These are phyloP conservation scores for Coprinopsis strossmayeri DNA, from an alignment of 768 basidiomycete species.

Conservation along the genomic window DNA sequence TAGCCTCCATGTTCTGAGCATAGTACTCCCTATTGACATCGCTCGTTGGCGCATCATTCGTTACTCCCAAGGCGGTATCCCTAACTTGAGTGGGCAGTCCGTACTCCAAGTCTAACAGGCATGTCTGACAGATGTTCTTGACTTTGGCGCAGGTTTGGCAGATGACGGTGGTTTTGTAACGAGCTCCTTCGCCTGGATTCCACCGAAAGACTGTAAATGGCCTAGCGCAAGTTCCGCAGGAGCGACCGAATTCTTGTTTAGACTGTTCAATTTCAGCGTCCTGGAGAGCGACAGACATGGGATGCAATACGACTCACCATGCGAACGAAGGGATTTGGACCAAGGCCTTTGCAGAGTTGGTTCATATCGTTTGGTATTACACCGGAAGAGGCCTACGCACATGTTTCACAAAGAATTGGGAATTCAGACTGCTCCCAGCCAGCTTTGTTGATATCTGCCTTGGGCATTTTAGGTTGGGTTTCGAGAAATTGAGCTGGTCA, in stretches of 20 bases:
- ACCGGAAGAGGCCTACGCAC: conserved; percentile 33
- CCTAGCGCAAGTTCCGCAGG: conserved; percentile 95
- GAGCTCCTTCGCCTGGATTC: conserved; percentile 91
- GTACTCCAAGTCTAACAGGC: conserved; percentile 93
- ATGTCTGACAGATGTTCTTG: conserved; percentile 96
- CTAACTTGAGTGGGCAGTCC: conserved; percentile 95
- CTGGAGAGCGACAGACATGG: too few relatives aligned
- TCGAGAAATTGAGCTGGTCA: conserved; percentile 18
- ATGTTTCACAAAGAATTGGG: conserved; percentile 90
- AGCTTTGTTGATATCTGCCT: conserved; percentile 92
- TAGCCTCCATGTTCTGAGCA: conserved; percentile 85
- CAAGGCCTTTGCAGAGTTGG: conserved; percentile 52
- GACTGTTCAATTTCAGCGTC: too few relatives aligned
- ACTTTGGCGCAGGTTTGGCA: conserved; percentile 97
- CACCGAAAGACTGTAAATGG: conserved; percentile 98
- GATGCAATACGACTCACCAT: conserved; percentile 51
- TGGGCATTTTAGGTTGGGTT: conserved; percentile 46
- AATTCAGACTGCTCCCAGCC: conserved; percentile 94
- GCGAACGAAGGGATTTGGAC: conserved; percentile 86
- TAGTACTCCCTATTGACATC: conserved; percentile 97
- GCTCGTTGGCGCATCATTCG: conserved; percentile 88
- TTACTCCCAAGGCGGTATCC: conserved; percentile 84
- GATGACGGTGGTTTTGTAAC: conserved; percentile 95
- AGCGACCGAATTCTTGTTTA: conserved; percentile 93
- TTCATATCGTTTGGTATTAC: conserved; percentile 1